Conservation (phyloP, 2,329 filamentous ascomycete genomes). For the Metarhizium anisopliae region DNA sequence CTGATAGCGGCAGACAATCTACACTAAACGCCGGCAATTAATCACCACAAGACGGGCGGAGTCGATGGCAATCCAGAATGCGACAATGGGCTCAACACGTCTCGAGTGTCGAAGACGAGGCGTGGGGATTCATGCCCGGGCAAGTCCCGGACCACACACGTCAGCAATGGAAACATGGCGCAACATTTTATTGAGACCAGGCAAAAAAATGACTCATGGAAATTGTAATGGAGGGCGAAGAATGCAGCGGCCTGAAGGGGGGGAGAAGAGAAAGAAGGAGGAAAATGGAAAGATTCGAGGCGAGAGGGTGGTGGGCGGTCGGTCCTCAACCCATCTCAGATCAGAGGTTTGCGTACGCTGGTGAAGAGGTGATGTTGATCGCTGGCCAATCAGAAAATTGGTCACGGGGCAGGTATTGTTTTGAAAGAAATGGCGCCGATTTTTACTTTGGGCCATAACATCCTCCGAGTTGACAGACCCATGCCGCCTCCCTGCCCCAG, state of each 20-base stretch:
- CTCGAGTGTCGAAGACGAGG: neutral
- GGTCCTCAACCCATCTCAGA: conserved; percentile 16
- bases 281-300: conserved; percentile 9
- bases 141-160: conserved; percentile 3
- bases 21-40: neutral
- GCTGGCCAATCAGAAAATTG: conserved; percentile 31
- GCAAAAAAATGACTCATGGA: conserved; percentile 22
- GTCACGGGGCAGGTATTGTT: conserved; percentile 24
- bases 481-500: neutral
- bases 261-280: conserved; percentile 16
- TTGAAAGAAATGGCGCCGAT: conserved; percentile 23
- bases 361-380: conserved; percentile 23
- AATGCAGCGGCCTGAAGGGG: conserved; percentile 11
- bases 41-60: conserved; percentile 1
- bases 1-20: conserved; percentile 7
- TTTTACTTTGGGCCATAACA: conserved; percentile 21
- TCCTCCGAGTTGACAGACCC: neutral
- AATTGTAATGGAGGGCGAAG: conserved; percentile 18
- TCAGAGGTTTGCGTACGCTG: conserved; percentile 21
- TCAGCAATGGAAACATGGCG: conserved; percentile 9
- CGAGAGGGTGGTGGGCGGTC: conserved; percentile 11
- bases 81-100: conserved; percentile 15
- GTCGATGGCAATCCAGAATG: conserved; percentile 20
- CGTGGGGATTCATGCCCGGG: neutral
- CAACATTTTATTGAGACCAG: conserved; percentile 12